These are phyloP conservation scores for Boletus subcaerulescens DNA, from an alignment of 768 basidiomycete species.

Conservation along the genomic window DNA sequence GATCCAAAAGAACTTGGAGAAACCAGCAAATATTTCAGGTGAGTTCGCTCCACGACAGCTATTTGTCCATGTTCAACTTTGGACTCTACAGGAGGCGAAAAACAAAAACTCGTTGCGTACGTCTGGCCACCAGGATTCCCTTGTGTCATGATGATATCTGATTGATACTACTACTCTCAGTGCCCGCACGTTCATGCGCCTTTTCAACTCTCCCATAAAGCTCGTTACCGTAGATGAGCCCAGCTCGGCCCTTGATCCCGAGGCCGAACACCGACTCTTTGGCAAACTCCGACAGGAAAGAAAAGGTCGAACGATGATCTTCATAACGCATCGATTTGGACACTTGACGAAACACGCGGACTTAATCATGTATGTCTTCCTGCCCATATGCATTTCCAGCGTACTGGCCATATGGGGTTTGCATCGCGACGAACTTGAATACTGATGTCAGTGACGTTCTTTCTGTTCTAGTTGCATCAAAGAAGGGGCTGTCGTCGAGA, in stretches of 20 bases:
- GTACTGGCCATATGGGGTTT: background rate
- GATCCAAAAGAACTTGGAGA: constrained; percentile 20
- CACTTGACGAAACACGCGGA: constrained; percentile 38
- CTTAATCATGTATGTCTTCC: constrained; percentile 32
- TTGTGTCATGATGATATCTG: background rate
- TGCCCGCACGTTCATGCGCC: constrained; percentile 41
- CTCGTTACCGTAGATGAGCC: constrained; percentile 38
- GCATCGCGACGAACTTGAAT: background rate
- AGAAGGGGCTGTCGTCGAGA: constrained; percentile 31
- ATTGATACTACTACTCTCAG: constrained; percentile 4
- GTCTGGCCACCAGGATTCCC: background rate
- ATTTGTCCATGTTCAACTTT: background rate
- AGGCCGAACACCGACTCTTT: constrained; percentile 34
- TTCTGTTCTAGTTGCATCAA: constrained; percentile 30
- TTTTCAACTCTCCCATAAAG: constrained; percentile 29
- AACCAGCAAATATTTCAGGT: constrained; percentile 25
- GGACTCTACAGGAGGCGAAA: constrained; percentile 25
- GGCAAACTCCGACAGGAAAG: constrained; percentile 25
- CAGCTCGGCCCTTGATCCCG: constrained; percentile 37
- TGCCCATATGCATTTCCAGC: background rate
- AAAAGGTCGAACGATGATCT: constrained; percentile 38
- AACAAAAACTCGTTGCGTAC: constrained; percentile 31
- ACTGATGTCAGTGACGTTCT: background rate
- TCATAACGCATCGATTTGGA: constrained; percentile 41
- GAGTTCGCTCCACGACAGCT: background rate